phyloP scores from a whole-genome alignment of 306 rosid species.

The Herpetospermum pedunculosum region DNA sequence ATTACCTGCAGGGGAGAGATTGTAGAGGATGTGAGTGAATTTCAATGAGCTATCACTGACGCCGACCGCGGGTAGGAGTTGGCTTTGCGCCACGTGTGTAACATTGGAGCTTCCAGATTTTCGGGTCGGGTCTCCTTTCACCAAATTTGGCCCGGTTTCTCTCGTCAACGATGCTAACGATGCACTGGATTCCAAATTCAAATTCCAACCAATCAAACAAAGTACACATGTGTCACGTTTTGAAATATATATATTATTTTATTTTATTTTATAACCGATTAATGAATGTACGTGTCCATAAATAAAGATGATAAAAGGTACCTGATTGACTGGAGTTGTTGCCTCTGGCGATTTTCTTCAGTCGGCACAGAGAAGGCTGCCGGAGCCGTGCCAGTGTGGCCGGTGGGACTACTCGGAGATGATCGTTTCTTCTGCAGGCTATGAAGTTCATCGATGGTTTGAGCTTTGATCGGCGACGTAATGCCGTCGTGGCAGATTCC shows the following conservation, averaged over 20 bases:
- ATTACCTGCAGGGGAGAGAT: conserved; percentile 89
- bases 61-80: conserved; percentile 42
- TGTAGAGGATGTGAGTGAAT: conserved; percentile 84
- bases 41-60: conserved; percentile 77
- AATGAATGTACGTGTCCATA: too few species aligned
- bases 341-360: conserved; percentile 57
- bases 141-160: conserved; percentile 73
- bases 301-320: too few species aligned
- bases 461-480: conserved; percentile 54
- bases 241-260: too few species aligned
- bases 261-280: too few species aligned
- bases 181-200: conserved; percentile 31
- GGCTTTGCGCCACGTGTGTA: conserved; percentile 30
- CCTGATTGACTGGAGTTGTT: conserved; percentile 85
- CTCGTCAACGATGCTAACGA: conserved; percentile 76
- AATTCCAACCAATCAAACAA: neutral
- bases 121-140: conserved; percentile 76
- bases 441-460: conserved; percentile 86
- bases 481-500: conserved; percentile 71
- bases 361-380: conserved; percentile 25
- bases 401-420: conserved; percentile 51
- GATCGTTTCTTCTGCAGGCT: conserved; percentile 68
- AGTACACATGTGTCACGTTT: neutral
- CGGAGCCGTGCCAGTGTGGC: conserved; percentile 27
- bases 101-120: conserved; percentile 18